These are phyloP conservation scores for Paramecium biaurelia DNA, from an alignment of 73 alveolate species.

Conservation along the genomic window DNA sequence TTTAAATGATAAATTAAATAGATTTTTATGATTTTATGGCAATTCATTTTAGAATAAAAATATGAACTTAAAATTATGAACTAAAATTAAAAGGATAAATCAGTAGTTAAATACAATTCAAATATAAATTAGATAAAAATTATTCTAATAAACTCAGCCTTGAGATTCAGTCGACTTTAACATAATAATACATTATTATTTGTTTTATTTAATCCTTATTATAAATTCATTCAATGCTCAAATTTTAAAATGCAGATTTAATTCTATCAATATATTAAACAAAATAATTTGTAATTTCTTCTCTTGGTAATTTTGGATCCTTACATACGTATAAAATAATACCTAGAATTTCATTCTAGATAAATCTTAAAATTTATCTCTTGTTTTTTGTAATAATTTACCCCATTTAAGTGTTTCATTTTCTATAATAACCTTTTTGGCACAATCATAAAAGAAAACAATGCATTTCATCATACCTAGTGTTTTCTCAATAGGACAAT, in stretches of 20 bases:
- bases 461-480: conserved; percentile 90
- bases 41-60: too few species aligned
- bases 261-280: conserved; percentile 68
- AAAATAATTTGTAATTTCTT: conserved; percentile 67
- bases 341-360: conserved; percentile 76
- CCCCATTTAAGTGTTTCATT: conserved; percentile 62
- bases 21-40: too few species aligned
- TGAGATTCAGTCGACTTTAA: too few species aligned
- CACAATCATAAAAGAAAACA: conserved; percentile 76
- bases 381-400: conserved; percentile 64
- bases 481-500: conserved; percentile 90
- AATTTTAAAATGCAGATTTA: conserved; percentile 76
- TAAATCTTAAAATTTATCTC: conserved; percentile 67
- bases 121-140: too few species aligned
- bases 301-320: conserved; percentile 68
- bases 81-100: too few species aligned
- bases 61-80: too few species aligned
- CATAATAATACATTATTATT: too few species aligned
- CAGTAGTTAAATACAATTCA: too few species aligned
- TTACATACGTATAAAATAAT: background rate
- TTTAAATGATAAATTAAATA: too few species aligned
- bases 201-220: background rate
- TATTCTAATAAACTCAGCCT: too few species aligned
- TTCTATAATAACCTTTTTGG: conserved; percentile 64
- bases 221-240: conserved; percentile 24